Evolutionary conservation across 1,139 yeast genomes (phyloP), one percentile per base, ranked within the genome.

Genomic region (Wickerhamiella pararugosa): DNA sequence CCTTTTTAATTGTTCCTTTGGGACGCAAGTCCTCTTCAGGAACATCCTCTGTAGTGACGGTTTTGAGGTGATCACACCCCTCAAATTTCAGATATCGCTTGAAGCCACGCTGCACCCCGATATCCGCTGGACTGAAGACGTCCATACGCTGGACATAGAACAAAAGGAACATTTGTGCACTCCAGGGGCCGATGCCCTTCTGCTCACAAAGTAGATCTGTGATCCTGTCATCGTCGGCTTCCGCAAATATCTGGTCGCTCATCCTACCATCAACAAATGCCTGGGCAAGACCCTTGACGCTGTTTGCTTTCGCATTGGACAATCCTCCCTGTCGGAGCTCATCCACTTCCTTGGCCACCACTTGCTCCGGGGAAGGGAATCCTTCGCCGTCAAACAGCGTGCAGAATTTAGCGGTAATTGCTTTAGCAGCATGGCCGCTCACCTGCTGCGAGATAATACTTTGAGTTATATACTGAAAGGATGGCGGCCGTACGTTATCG

Each of bases 121-220:
- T 63, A 60, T 87, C 96, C 31, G 78, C 86, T 9, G 73, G 66
- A 2, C 92, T 80, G 58, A 83, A 82, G 0, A 82, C 73, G 55
- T 86, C 78, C 56, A 72, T 56, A 46, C 81, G 69, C 29, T 69
- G 69, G 38, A 86, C 61, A 0, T 81, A 79, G 55, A 84, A 83
- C 21, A 79, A 57, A 11, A 80, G 62, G 61, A 84, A 86, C 95
- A 86, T 86, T 45, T 79, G 81, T 0, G 93, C 92, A 7, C 87
- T 76, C 97, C 97, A 86, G 1, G 75, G 63, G 0, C 96, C 96
- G 30, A 86, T 72, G 0, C 96, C 96, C 54, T 83, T 81, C 43
- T 84, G 63, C 34, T 64, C 59, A 1, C 75, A 74, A 43, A 84
- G 59, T 44, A 69, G 73, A 25, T 69, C 71, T 1, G 73, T 64